Evolutionary conservation across 805 yeast genomes (phyloP).

Genomic region (Jamesozyma lodderae): DNA sequence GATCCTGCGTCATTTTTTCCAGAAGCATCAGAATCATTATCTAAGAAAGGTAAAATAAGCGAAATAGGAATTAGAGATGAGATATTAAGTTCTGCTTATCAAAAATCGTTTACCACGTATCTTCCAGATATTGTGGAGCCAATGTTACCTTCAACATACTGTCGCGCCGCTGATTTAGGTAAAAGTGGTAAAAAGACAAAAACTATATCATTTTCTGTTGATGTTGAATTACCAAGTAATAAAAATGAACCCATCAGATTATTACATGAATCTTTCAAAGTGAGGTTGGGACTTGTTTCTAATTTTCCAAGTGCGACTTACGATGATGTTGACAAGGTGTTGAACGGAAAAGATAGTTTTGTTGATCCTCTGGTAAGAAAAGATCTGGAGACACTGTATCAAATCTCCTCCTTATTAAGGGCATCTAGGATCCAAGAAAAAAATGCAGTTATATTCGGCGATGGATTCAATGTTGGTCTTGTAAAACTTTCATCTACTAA

Average conservation of each 20-base stretch:
- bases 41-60: neutral
- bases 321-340: constrained; percentile 45
- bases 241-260: constrained; percentile 17
- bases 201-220: constrained; percentile 38
- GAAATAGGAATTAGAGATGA: constrained; percentile 17
- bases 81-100: constrained; percentile 48
- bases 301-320: constrained; percentile 54
- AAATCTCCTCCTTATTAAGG: constrained; percentile 16
- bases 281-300: constrained; percentile 36
- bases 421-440: constrained; percentile 23
- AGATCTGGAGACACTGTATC: constrained; percentile 33
- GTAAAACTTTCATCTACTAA: constrained; percentile 12
- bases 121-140: constrained; percentile 56
- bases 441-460: constrained; percentile 38
- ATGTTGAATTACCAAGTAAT: constrained; percentile 24
- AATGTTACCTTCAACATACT: constrained; percentile 59
- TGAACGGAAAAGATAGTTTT: constrained; percentile 23
- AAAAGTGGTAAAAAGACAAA: constrained; percentile 35
- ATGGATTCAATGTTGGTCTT: constrained; percentile 25
- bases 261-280: constrained; percentile 22
- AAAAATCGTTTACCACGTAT: constrained; percentile 59
- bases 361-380: constrained; percentile 6
- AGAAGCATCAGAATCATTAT: constrained; percentile 13
- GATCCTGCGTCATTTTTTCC: constrained; percentile 67
- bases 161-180: constrained; percentile 46